A percentile compares a stretch with the other conserved stretches of the same genome.
Evolutionary conservation across 192 early-diverging fungal species (phyloP).

Genomic region (Coemansia sp.): DNA sequence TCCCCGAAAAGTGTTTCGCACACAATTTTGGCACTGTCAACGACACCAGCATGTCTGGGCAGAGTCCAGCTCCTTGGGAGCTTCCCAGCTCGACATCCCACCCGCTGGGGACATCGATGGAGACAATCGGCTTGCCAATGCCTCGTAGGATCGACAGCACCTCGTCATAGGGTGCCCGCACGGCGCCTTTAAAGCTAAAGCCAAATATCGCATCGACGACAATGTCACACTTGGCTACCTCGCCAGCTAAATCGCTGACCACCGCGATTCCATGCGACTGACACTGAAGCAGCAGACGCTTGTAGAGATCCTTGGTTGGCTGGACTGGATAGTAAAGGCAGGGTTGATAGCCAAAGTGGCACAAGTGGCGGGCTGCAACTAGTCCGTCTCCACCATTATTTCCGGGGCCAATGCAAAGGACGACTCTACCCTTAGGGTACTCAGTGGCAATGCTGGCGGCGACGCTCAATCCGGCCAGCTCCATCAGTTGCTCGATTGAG

Average conservation of each 20-base stretch:
- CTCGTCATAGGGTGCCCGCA: slow-evolving; percentile 70
- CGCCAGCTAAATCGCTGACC: slow-evolving; percentile 38
- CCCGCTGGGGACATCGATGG: slow-evolving; percentile 92
- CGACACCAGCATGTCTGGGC: slow-evolving; percentile 84
- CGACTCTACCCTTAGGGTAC: slow-evolving; percentile 60
- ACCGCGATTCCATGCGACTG: slow-evolving; percentile 64
- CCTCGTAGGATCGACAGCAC: slow-evolving; percentile 8
- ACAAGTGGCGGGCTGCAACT: slow-evolving; percentile 88
- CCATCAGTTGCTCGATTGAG: slow-evolving; percentile 82
- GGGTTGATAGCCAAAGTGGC: slow-evolving; percentile 84
- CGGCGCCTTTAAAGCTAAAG: slow-evolving; percentile 81
- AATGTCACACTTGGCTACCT: slow-evolving; percentile 57
- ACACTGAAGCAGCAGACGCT: slow-evolving; percentile 73
- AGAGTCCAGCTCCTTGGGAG: slow-evolving; percentile 43
- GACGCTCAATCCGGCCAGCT: slow-evolving; percentile 85
- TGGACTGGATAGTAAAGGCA: slow-evolving; percentile 80
- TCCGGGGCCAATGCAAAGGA: slow-evolving; percentile 79
- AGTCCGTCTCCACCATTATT: slow-evolving; percentile 98
- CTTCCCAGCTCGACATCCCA: slow-evolving; percentile 91
- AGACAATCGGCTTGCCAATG: slow-evolving; percentile 54
- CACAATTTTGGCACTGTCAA: slow-evolving; percentile 89
- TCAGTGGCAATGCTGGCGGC: slow-evolving; percentile 78
- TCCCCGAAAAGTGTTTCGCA: slow-evolving; percentile 67
- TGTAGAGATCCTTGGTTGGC: slow-evolving; percentile 69
- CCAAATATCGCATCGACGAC: slow-evolving; percentile 90